A percentile compares a stretch with the other conserved stretches of the same genome.
phyloP scores from a whole-genome alignment of 306 rosid genomes.

The Sechiopsis laciniata region DNA sequence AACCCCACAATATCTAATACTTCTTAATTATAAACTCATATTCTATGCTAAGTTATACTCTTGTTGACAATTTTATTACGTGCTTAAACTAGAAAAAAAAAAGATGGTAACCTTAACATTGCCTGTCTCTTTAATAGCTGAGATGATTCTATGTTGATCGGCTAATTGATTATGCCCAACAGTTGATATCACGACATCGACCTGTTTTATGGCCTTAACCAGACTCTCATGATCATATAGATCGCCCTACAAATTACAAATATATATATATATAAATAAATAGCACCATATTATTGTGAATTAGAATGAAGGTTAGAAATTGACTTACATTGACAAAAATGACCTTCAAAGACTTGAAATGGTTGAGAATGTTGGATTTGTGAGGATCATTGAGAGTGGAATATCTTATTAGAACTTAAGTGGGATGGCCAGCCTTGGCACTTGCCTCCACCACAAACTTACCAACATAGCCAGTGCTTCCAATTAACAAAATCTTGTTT shows the following conservation, averaged over 20 bases:
- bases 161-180: background rate
- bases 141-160: background rate
- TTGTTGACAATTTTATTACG: too few species aligned
- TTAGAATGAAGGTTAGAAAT: background rate
- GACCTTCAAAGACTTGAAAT: background rate
- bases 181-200: conserved; percentile 1
- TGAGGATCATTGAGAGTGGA: background rate
- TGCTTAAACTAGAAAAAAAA: too few species aligned
- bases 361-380: background rate
- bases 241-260: background rate
- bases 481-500: too few species aligned
- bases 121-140: background rate
- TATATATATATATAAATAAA: too few species aligned
- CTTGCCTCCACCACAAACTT: too few species aligned
- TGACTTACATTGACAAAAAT: background rate
- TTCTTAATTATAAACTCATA: too few species aligned
- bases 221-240: background rate
- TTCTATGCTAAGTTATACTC: too few species aligned
- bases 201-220: conserved; percentile 7
- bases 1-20: too few species aligned
- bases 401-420: background rate
- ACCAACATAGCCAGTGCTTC: too few species aligned
- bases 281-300: too few species aligned
- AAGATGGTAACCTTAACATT: background rate
- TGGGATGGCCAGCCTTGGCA: background rate